Evolutionary conservation across 495 filamentous ascomycete species (phyloP).

Genomic region (Aspergillus hancockii): DNA sequence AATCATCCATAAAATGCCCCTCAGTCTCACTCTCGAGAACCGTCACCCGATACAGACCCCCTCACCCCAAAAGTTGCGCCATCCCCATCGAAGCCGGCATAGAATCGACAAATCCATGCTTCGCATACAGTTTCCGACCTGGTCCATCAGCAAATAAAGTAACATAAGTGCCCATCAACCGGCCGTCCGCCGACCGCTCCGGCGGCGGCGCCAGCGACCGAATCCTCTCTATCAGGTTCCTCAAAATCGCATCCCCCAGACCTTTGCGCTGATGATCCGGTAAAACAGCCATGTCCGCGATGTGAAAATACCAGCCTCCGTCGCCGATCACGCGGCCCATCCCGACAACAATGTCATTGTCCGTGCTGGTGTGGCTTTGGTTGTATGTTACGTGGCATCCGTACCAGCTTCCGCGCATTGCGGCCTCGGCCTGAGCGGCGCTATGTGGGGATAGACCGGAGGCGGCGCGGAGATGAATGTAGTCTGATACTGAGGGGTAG

Average conservation of each 20-base stretch:
- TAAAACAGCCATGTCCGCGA: conserved; percentile 55
- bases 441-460: conserved; percentile 40
- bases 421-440: conserved; percentile 34
- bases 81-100: conserved; percentile 29
- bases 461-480: conserved; percentile 38
- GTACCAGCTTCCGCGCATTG: conserved; percentile 41
- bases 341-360: conserved; percentile 24
- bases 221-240: conserved; percentile 40
- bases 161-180: conserved; percentile 35
- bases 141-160: conserved; percentile 47
- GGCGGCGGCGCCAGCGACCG: conserved; percentile 29
- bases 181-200: conserved; percentile 21
- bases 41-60: not conserved
- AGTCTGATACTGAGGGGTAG: conserved; percentile 37
- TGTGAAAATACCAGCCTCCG: conserved; percentile 54
- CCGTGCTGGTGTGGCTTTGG: not conserved
- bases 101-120: conserved; percentile 52
- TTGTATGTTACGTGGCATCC: conserved; percentile 42
- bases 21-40: too few relatives aligned
- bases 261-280: conserved; percentile 51
- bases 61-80: conserved; percentile 11
- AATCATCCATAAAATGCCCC: too few relatives aligned
- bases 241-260: conserved; percentile 48
- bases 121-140: conserved; percentile 45
- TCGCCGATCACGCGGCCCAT: conserved; percentile 57